Evolutionary conservation across 1,284 basidiomycete species (phyloP), one percentile per base, ranked within the genome.

Genomic region (Prillingera fragicola): DNA sequence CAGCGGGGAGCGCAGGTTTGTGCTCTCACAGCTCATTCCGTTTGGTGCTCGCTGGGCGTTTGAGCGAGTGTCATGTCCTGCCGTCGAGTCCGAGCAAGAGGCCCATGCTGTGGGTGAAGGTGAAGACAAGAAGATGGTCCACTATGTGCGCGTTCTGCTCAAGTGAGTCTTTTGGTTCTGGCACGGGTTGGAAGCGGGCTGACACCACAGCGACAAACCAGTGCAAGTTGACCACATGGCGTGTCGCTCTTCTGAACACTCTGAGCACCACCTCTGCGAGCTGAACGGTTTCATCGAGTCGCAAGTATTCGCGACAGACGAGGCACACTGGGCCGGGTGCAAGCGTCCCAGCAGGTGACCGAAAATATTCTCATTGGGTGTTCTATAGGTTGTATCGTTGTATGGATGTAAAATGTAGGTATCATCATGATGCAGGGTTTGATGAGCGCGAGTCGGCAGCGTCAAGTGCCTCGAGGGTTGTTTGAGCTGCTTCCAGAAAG

Each of bases 211-310:
- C 59, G 57, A 50, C 50, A 42, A 56, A 33, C 24, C 55, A 22
- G 47, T 48, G 29, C 45, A 56, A 34, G 55, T 62, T 23, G 52
- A 58, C 23, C 48, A 64, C 48, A 42, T 74, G 69, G 57, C 80
- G 69, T 65, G 80, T 84, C 35, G 74, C 82, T 58, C 75, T 83
- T 46, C 67, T 82, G 33, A 80, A 82, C 45, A 67, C 7, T 63
- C 68, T 27, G 63, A 63, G 22, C 65, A 80, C 47, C 79, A 80
- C 3, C 39, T 87, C 52, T 90, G 87, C 57, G 63, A 71, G 48
- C 63, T 91, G 34, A 71, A 76, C 8, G 75, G 71, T 10, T 90
- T 89, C 54, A 77, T 88, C 23, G 71, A 76, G 49, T 84, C 82
- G 55, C 87, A 88, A 69, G 57, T 46, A 8, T 88, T 83, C 60